phyloP scores from a whole-genome alignment of 2,329 filamentous ascomycete genomes.

The Curvularia hawaiiensis region DNA sequence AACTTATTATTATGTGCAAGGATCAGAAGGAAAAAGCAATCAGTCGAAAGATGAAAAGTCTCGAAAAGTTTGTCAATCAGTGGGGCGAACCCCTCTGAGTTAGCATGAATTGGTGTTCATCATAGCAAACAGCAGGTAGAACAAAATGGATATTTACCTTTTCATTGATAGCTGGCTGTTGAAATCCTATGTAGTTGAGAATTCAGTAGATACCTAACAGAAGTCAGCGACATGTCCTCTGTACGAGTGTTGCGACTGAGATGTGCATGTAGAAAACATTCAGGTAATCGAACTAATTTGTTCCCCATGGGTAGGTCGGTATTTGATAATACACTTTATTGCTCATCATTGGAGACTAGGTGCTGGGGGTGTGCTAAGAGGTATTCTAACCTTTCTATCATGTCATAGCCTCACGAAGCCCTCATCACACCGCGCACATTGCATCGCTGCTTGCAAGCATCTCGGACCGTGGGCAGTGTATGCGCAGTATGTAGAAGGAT shows the following conservation, averaged over 20 bases:
- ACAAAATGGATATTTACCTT: conserved; percentile 20
- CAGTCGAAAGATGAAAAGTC: conserved; percentile 51
- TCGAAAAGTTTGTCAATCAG: conserved; percentile 44
- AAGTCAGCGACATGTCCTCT: conserved; percentile 18
- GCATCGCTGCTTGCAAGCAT: conserved; percentile 1
- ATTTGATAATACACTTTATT: conserved; percentile 49
- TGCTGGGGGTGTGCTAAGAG: conserved; percentile 5
- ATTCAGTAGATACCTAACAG: conserved; percentile 9
- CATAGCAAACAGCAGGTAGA: conserved; percentile 27
- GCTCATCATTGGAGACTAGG: conserved; percentile 40
- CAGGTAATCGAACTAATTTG: conserved; percentile 49
- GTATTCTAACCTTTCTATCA: conserved; percentile 23
- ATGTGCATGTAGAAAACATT: conserved; percentile 22
- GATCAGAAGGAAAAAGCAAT: conserved; percentile 19
- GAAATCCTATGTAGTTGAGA: not conserved
- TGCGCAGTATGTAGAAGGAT: conserved; percentile 1
- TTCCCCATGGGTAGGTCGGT: conserved; percentile 45
- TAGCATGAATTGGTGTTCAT: conserved; percentile 49
- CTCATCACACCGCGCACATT: not conserved
- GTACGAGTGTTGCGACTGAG: conserved; percentile 2
- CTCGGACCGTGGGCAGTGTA: conserved; percentile 6
- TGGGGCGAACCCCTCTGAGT: conserved; percentile 41
- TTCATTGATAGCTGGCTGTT: not conserved
- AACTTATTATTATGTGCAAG: not conserved
- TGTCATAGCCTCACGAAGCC: conserved; percentile 25